phyloP scores from a whole-genome alignment of 805 yeast species.

The Peterozyma xylosa region DNA sequence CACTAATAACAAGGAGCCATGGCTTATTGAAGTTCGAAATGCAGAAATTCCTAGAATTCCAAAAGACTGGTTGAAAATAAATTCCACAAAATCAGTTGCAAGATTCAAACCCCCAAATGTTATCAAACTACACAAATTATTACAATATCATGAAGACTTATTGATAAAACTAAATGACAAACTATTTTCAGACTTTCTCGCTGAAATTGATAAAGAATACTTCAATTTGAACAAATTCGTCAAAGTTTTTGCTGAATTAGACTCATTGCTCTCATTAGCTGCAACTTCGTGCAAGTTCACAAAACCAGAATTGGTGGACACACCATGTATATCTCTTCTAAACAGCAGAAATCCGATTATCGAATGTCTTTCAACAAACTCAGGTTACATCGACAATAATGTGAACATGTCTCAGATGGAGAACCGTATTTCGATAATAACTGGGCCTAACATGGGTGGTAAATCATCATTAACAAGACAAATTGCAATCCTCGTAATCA shows the following conservation, averaged over 20 bases:
- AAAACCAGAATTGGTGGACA: slow-evolving; percentile 43
- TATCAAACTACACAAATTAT: slow-evolving; percentile 37
- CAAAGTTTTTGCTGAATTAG: slow-evolving; percentile 44
- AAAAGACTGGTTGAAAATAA: slow-evolving; percentile 66
- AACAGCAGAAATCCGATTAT: slow-evolving; percentile 41
- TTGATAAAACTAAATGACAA: slow-evolving; percentile 37
- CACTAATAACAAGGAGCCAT: slow-evolving; percentile 58
- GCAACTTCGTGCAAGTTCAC: slow-evolving; percentile 45
- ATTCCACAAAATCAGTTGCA: slow-evolving; percentile 59
- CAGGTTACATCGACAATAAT: slow-evolving; percentile 59
- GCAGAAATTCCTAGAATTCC: slow-evolving; percentile 55
- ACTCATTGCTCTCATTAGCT: slow-evolving; percentile 61
- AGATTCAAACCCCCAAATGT: slow-evolving; percentile 66
- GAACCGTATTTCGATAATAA: slow-evolving; percentile 54
- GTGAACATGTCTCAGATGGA: slow-evolving; percentile 37
- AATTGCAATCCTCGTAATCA: slow-evolving; percentile 58
- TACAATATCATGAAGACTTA: slow-evolving; percentile 56
- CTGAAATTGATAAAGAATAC: slow-evolving; percentile 28
- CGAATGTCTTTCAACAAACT: slow-evolving; percentile 16
- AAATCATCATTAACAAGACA: slow-evolving; percentile 73
- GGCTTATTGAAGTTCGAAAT: slow-evolving; percentile 69
- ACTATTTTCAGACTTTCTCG: slow-evolving; percentile 35
- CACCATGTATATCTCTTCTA: slow-evolving; percentile 39
- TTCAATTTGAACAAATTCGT: slow-evolving; percentile 34
- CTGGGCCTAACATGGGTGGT: slow-evolving; percentile 91